Evolutionary conservation across 2,329 filamentous ascomycete genomes (phyloP).

Genomic region (Scedosporium dehoogii): DNA sequence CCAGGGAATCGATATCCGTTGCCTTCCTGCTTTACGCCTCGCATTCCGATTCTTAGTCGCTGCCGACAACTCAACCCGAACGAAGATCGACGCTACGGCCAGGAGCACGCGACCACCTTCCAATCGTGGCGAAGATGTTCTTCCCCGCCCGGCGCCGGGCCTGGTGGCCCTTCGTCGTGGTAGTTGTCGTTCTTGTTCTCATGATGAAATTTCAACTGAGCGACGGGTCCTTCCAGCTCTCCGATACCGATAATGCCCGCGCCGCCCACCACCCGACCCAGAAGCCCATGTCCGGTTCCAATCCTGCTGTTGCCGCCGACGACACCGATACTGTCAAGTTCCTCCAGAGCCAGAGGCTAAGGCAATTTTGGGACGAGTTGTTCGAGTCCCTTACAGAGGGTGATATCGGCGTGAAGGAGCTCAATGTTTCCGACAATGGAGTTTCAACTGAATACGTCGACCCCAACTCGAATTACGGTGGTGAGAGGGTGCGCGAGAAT

Average conservation of each 20-base stretch:
- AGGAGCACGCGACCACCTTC: background rate
- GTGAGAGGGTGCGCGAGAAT: conserved; percentile 9
- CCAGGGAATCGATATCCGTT: background rate
- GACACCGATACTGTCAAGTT: conserved; percentile 3
- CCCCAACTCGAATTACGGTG: conserved; percentile 5
- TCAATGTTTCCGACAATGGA: conserved; percentile 1
- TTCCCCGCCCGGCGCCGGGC: background rate
- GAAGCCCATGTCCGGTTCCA: background rate
- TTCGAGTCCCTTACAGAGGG: conserved; percentile 4
- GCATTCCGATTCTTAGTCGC: too few relatives aligned
- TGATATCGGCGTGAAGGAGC: conserved; percentile 5
- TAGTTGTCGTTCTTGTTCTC: background rate
- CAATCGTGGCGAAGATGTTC: background rate
- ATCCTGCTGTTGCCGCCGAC: background rate
- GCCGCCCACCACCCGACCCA: background rate
- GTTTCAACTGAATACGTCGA: conserved; percentile 8
- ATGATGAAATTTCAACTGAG: background rate
- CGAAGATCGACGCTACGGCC: background rate
- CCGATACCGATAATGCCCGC: too few relatives aligned
- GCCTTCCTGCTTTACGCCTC: too few relatives aligned
- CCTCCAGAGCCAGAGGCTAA: conserved; percentile 7
- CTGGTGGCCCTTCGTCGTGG: background rate
- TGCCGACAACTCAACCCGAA: too few relatives aligned
- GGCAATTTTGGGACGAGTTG: conserved; percentile 9
- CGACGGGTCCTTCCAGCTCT: background rate